Evolutionary conservation across 2,329 filamentous ascomycete species (phyloP).

Genomic region (Venturia effusa): DNA sequence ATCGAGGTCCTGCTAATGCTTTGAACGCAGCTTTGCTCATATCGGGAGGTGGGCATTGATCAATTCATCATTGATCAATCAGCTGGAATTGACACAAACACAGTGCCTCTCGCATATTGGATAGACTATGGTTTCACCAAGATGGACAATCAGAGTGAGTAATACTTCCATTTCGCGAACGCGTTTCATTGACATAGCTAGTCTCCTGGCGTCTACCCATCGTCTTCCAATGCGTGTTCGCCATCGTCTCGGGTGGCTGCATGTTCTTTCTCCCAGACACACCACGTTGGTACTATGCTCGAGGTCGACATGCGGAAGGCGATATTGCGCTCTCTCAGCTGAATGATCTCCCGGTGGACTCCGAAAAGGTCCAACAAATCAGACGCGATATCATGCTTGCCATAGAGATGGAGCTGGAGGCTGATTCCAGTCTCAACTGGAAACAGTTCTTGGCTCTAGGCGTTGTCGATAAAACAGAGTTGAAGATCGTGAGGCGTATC

Average conservation of each 20-base stretch:
- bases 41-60: neutral
- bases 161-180: too few relatives aligned
- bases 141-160: conserved; percentile 16
- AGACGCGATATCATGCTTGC: conserved; percentile 12
- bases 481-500: conserved; percentile 16
- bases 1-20: conserved; percentile 8
- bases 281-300: conserved; percentile 16
- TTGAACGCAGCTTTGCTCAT: conserved; percentile 5
- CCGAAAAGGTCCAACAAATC: conserved; percentile 13
- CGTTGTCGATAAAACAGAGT: conserved; percentile 14
- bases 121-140: conserved; percentile 18
- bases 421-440: conserved; percentile 16
- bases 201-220: too few relatives aligned
- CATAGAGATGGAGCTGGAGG: conserved; percentile 16
- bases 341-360: conserved; percentile 13
- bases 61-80: neutral
- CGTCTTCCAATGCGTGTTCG: neutral
- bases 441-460: conserved; percentile 15
- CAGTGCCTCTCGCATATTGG: conserved; percentile 22
- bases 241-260: too few relatives aligned
- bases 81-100: neutral
- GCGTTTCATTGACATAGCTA: conserved; percentile 21
- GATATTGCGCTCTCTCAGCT: conserved; percentile 14
- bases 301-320: conserved; percentile 15
- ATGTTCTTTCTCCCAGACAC: conserved; percentile 20